Evolutionary conservation across 2,329 filamentous ascomycete species (phyloP), one percentile per base, ranked within the genome.

Genomic region (Fusarium sp.): DNA sequence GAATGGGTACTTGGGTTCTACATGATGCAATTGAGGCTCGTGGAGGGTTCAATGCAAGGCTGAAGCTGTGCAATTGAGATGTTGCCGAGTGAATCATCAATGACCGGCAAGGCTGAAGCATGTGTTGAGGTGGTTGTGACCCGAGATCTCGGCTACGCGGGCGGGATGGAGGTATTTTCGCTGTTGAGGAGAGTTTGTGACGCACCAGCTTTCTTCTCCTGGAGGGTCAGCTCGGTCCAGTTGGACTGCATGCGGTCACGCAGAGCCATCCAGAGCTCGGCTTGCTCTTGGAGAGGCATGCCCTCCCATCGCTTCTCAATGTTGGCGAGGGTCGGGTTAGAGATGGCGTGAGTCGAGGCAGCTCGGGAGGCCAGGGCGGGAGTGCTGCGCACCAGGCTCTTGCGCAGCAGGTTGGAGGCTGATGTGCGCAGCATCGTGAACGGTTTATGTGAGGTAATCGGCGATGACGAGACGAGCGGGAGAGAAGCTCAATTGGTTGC

Each of bases 281-380:
- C 96, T 91, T 99, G 96, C 90, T 99, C 96, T 89, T 98, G 95
- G 75, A 96, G 94, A 69, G 96, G 95, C 94, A 98, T 95, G 75
- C 88, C 90, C 89, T 99, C 96, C 96, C 96, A 99, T 88, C 96
- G 90, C 92, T 98, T 98, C 92, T 99, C 96, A 82, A 99, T 98
- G 87, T 97, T 95, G 85, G 94, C 94, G 81, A 99, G 91, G 68
- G 94, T 98, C 79, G 97, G 96, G 89, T 98, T 98, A 82, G 95
- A 97, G 86, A 99, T 97, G 83, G 96, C 95, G 85, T 98, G 95
- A 79, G 93, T 93, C 79, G 93, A 90, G 80, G 90, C 87, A 81
- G 87, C 86, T 77, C 85, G 85, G 74, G 85, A 83, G 79, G 84
- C 84, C 79, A 86, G 82, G 80, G 86, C 83, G 76, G 82, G 80